Base-by-base conservation (phyloP, 2,329 filamentous ascomycete genomes). In the Magnaporthiopsis incrustans region DNA sequence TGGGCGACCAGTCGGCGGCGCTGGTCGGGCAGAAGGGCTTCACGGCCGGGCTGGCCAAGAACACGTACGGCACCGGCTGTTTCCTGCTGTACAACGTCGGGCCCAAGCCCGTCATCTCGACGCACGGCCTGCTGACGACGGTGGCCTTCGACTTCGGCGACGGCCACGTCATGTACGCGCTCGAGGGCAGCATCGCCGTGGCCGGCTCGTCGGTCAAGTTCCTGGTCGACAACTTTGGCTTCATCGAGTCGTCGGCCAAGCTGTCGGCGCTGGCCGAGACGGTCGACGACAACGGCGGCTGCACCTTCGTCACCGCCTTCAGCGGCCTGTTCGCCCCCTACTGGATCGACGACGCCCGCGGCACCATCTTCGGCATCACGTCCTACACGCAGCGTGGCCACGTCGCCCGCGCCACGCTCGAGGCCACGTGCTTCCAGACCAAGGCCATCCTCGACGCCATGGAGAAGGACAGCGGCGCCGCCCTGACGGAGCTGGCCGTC, bases 291-390 rank as follows among this genome's bases (percentile, higher is more conserved):
- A 96, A 89, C 66, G 92, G 92, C 64, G 92, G 92, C 11, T 89
- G 92, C 64, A 85, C 93, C 25, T 88, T 97, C 70, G 92, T 97
- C 66, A 96, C 92, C 2, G 92, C 92, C 1, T 97, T 97, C 74
- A 92, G 89, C 74, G 92, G 92, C 64, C 82, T 97, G 2, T 96
- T 96, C 73, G 92, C 92, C 1, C 92, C 92, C 0, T 96, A 97
- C 76, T 97, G 92, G 92, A 94, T 96, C 67, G 92, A 96, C 73
- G 91, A 96, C 76, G 92, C 92, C 26, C 89, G 92, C 74, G 92
- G 92, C 66, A 96, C 92, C 5, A 86, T 95, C 64, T 93, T 94
- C 71, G 91, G 91, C 60, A 88, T 96, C 68, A 95, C 91, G 0
- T 89, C 93, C 70, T 89, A 92, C 77, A 97, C 92, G 0, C 84